Evolutionary conservation across 495 filamentous ascomycete genomes (phyloP), one percentile per base, ranked within the genome.

Genomic region (Aspergillus baeticus): DNA sequence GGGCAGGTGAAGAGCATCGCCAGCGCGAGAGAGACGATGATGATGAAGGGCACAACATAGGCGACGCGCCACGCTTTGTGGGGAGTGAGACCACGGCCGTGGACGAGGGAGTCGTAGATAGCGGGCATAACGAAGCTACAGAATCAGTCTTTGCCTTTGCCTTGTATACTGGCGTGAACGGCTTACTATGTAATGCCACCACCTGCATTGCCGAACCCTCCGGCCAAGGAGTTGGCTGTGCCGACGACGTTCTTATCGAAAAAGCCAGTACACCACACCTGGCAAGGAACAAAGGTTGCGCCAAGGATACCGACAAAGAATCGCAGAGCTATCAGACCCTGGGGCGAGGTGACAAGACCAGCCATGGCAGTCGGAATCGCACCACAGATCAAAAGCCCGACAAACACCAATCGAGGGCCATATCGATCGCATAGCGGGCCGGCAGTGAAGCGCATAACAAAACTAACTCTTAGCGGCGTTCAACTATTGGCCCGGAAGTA

Each of bases 191-290:
- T 87, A 62, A 96, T 90, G 42, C 93, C 93, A 55, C 93, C 93
- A 55, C 93, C 93, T 31, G 91, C 84, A 57, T 97, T 98, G 22
- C 93, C 93, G 68, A 87, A 87, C 1, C 93, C 93, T 46, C 84
- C 93, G 7, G 91, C 86, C 2, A 98, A 72, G 3, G 91, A 86
- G 64, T 96, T 98, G 57, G 92, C 90, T 4, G 90, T 90, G 20
- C 93, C 93, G 22, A 98, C 90, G 15, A 97, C 83, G 63, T 91
- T 95, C 77, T 96, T 96, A 74, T 98, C 93, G 62, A 94, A 96
- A 78, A 93, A 97, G 2, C 88, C 92, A 0, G 93, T 96, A 29
- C 87, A 89, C 92, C 93, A 98, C 6, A 97, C 93, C 63, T 96
- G 93, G 70, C 93, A 97, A 5, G 93, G 93, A 2, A 98, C 92